phyloP scores from a whole-genome alignment of 768 basidiomycete genomes.

The Polyporus arcularius region DNA sequence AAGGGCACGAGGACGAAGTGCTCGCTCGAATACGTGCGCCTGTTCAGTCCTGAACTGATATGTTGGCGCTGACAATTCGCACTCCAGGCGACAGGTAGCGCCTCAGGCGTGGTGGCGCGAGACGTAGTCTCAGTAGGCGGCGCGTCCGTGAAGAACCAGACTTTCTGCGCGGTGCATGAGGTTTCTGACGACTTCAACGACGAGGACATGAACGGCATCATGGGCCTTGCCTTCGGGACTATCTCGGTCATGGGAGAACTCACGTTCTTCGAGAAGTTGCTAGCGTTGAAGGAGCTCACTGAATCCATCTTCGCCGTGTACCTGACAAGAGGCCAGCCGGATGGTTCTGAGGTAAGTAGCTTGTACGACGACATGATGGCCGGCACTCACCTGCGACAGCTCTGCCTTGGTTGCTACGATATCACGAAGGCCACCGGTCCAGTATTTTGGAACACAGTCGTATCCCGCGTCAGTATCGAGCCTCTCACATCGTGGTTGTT shows the following conservation, averaged over 20 bases:
- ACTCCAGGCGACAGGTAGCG: constrained; percentile 52
- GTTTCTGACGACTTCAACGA: constrained; percentile 51
- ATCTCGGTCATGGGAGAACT: constrained; percentile 47
- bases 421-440: constrained; percentile 36
- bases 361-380: not conserved
- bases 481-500: not conserved
- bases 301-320: constrained; percentile 61
- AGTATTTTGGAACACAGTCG: constrained; percentile 41
- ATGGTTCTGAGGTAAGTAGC: constrained; percentile 50
- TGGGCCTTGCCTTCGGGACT: constrained; percentile 63
- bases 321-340: constrained; percentile 40
- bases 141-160: constrained; percentile 47
- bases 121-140: constrained; percentile 54
- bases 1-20: constrained; percentile 31
- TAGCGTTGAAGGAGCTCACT: constrained; percentile 40
- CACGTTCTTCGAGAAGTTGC: constrained; percentile 68
- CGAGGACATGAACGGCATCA: constrained; percentile 56
- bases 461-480: constrained; percentile 30
- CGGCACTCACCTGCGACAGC: constrained; percentile 15
- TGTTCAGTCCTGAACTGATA: not conserved
- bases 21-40: constrained; percentile 46
- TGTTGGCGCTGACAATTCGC: not conserved
- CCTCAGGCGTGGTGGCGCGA: constrained; percentile 46
- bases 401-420: constrained; percentile 48
- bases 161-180: constrained; percentile 53